Evolutionary conservation across 805 yeast species (phyloP).

Genomic region (Pichia kluyveri): DNA sequence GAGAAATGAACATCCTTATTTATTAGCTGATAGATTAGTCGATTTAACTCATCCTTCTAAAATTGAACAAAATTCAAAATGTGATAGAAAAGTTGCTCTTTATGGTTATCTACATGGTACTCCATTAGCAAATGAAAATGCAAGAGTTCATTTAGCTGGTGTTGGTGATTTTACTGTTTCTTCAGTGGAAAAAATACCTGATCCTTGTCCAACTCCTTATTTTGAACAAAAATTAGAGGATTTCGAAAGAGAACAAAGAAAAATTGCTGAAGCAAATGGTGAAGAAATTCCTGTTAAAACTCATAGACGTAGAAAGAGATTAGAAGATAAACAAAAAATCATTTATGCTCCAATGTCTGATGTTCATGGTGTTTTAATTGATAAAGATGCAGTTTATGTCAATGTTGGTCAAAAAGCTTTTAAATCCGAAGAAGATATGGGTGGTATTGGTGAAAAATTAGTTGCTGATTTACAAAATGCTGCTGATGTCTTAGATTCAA

Average conservation of each 20-base stretch:
- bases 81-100: conserved; percentile 82
- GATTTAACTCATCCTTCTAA: conserved; percentile 89
- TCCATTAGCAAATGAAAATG: conserved; percentile 57
- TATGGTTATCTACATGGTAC: conserved; percentile 96
- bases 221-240: conserved; percentile 82
- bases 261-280: conserved; percentile 54
- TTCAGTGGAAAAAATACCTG: conserved; percentile 82
- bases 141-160: conserved; percentile 90
- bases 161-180: conserved; percentile 80
- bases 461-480: conserved; percentile 77
- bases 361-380: conserved; percentile 97
- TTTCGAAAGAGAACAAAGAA: conserved; percentile 62
- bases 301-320: conserved; percentile 65
- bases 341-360: conserved; percentile 99
- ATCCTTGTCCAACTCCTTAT: conserved; percentile 97
- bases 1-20: conserved; percentile 97
- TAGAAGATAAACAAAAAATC: conserved; percentile 88
- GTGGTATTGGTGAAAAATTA: conserved; percentile 77
- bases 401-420: conserved; percentile 47
- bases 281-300: conserved; percentile 39
- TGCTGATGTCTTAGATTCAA: conserved; percentile 39
- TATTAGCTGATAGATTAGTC: conserved; percentile 79
- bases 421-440: conserved; percentile 22
- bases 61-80: conserved; percentile 69
- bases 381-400: conserved; percentile 94